These are phyloP conservation scores for Rhodotorula sp. DNA, from an alignment of 1,284 basidiomycete species.

Conservation along the genomic window DNA sequence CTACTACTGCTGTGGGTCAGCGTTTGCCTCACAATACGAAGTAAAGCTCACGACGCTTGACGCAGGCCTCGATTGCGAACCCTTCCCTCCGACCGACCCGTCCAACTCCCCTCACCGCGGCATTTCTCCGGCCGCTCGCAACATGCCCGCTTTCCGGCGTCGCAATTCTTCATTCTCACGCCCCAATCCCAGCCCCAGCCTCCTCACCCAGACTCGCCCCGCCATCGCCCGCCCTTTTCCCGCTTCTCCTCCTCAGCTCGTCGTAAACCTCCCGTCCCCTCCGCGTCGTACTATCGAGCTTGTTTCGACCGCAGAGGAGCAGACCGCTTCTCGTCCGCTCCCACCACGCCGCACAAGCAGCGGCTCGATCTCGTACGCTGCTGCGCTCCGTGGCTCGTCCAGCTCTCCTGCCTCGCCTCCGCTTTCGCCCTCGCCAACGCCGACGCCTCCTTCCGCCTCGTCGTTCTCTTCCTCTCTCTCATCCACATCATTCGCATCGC, in stretches of 20 bases:
- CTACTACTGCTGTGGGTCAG: conserved; percentile 64
- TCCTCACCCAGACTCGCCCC: conserved; percentile 9
- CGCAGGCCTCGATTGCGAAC: conserved; percentile 24
- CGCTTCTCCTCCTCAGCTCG: neutral
- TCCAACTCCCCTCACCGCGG: conserved; percentile 4
- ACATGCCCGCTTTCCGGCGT: neutral
- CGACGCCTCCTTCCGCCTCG: neutral
- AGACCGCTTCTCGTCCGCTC: neutral
- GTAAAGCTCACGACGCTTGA: neutral
- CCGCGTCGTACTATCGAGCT: neutral
- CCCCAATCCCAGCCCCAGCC: neutral
- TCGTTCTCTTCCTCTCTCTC: neutral
- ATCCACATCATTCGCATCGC: neutral
- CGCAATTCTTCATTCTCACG: conserved; percentile 2
- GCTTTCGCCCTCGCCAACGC: too few species aligned
- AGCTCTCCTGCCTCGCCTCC: neutral
- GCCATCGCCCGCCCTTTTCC: neutral
- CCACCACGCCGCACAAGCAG: neutral
- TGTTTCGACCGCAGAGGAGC: neutral
- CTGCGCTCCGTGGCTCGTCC: conserved; percentile 10
- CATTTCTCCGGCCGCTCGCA: conserved; percentile 11
- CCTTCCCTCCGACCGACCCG: neutral
- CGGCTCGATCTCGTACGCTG: conserved; percentile 19
- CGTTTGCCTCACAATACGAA: neutral
- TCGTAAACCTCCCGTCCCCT: neutral